Evolutionary conservation across 1,284 basidiomycete species (phyloP).

Genomic region (Ustilago tritici): DNA sequence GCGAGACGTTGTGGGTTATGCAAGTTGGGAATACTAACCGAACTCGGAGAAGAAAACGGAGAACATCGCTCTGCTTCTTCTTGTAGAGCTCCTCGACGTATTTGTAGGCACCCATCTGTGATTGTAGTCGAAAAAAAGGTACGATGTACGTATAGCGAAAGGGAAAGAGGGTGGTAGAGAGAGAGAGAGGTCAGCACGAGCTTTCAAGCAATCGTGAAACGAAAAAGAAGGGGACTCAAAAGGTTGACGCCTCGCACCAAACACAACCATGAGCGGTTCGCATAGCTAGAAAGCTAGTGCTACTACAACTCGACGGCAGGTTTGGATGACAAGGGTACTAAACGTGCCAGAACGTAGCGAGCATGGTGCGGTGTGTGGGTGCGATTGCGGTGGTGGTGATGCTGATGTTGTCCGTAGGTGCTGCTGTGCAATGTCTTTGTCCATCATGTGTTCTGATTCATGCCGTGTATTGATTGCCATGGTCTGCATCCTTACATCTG

Average conservation of each 20-base stretch:
- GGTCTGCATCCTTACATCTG: constrained; percentile 9
- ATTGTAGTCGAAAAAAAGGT: background rate
- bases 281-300: constrained; percentile 11
- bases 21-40: constrained; percentile 74
- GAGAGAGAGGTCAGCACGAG: constrained; percentile 43
- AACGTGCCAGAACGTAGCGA: constrained; percentile 43
- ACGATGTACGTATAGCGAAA: background rate
- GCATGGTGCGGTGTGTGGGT: background rate
- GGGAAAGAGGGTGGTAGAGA: constrained; percentile 8
- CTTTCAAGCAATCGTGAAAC: constrained; percentile 56
- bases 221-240: constrained; percentile 37
- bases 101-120: constrained; percentile 80
- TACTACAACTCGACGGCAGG: constrained; percentile 45
- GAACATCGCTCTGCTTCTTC: constrained; percentile 91
- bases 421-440: background rate
- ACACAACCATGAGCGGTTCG: constrained; percentile 35
- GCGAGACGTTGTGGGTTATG: constrained; percentile 2
- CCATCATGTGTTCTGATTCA: background rate
- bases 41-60: constrained; percentile 97
- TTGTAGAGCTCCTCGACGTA: constrained; percentile 88
- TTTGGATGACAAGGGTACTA: constrained; percentile 30
- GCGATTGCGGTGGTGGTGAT: background rate
- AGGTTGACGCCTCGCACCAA: constrained; percentile 47
- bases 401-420: background rate
- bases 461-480: background rate